phyloP scores from a whole-genome alignment of 108 stramenopile species.

The Cyclostephanos tholiformis region DNA sequence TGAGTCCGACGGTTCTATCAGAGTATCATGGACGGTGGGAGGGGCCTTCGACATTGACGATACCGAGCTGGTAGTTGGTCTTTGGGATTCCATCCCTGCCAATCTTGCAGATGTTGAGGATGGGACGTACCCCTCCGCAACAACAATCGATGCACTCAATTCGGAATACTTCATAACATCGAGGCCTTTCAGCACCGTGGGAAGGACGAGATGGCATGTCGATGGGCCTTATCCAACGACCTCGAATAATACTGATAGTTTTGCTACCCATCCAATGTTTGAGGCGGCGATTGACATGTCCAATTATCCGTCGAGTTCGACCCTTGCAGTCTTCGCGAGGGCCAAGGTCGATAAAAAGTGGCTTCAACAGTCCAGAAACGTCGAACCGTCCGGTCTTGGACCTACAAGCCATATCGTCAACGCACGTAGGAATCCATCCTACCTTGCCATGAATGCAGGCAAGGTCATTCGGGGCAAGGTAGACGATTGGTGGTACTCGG shows the following conservation, averaged over 20 bases:
- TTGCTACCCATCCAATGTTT: constrained; percentile 35
- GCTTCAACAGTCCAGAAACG: constrained; percentile 25
- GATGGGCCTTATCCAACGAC: constrained; percentile 39
- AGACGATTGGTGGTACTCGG: constrained; percentile 52
- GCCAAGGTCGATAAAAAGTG: constrained; percentile 58
- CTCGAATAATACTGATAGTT: not conserved
- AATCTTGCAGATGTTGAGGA: constrained; percentile 26
- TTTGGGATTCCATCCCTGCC: constrained; percentile 43
- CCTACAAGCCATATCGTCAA: constrained; percentile 76
- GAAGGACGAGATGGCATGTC: constrained; percentile 44
- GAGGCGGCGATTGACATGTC: constrained; percentile 36
- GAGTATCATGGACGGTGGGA: constrained; percentile 71
- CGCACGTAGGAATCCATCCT: constrained; percentile 64
- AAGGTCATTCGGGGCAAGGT: constrained; percentile 40
- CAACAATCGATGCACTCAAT: constrained; percentile 19
- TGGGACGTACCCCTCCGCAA: constrained; percentile 32
- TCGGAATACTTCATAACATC: constrained; percentile 9
- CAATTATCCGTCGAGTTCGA: constrained; percentile 21
- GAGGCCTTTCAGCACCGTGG: constrained; percentile 24
- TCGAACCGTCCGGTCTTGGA: constrained; percentile 33
- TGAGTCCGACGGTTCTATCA: constrained; percentile 12
- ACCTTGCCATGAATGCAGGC: constrained; percentile 43
- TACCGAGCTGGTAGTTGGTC: constrained; percentile 47
- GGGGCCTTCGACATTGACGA: constrained; percentile 64
- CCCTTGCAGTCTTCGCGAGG: constrained; percentile 45